Evolutionary conservation across 2,329 filamentous ascomycete species (phyloP).

Genomic region (Rachicladosporium sp.): DNA sequence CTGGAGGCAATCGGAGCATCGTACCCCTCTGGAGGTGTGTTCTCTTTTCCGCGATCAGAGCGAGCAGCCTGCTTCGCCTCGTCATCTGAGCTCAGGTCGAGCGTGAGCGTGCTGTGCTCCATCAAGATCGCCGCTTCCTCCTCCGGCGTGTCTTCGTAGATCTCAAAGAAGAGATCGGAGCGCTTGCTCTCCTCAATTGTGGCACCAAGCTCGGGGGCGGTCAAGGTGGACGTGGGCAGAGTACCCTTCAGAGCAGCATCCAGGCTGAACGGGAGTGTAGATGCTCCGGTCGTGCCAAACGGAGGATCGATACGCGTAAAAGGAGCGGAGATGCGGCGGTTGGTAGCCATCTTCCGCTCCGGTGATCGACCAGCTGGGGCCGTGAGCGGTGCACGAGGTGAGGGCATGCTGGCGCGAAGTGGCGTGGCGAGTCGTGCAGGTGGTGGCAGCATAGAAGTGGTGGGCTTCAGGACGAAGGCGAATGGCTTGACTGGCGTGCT

Average conservation of each 20-base stretch:
- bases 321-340: slow-evolving; percentile 52
- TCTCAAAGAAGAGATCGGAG: slow-evolving; percentile 75
- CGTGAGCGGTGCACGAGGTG: slow-evolving; percentile 32
- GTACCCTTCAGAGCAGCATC: slow-evolving; percentile 72
- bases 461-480: slow-evolving; percentile 25
- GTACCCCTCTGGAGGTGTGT: slow-evolving; percentile 58
- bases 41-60: slow-evolving; percentile 70
- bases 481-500: slow-evolving; percentile 28
- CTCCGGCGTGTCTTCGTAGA: slow-evolving; percentile 82
- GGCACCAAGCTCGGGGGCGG: slow-evolving; percentile 28
- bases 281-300: slow-evolving; percentile 38
- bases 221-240: slow-evolving; percentile 41
- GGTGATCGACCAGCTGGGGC: slow-evolving; percentile 75
- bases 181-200: slow-evolving; percentile 46
- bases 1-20: slow-evolving; percentile 17
- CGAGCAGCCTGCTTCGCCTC: slow-evolving; percentile 49
- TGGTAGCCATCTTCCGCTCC: slow-evolving; percentile 52
- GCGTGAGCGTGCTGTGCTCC: slow-evolving; percentile 73
- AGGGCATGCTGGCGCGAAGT: slow-evolving; percentile 26
- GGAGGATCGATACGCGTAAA: slow-evolving; percentile 62
- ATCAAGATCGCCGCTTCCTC: slow-evolving; percentile 87
- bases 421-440: slow-evolving; percentile 23
- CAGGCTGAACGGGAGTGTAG: slow-evolving; percentile 60
- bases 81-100: slow-evolving; percentile 86
- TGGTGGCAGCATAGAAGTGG: slow-evolving; percentile 27